Conservation (phyloP, 164 flowering plant species). For the Kalanchoe fedtschenkoi region DNA sequence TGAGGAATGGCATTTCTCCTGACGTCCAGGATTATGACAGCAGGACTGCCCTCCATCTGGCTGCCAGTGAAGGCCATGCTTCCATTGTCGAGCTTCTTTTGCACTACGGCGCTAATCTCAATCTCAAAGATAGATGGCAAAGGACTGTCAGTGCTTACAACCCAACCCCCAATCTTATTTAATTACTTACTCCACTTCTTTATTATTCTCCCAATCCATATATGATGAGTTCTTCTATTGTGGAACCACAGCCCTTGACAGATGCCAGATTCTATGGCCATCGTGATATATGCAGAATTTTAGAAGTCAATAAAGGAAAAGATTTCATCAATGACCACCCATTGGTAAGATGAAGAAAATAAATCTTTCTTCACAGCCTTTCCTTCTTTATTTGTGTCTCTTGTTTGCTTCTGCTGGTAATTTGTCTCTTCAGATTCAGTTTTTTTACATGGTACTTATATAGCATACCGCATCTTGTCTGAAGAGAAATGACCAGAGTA, state of each 20-base stretch:
- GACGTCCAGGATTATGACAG: conserved; percentile 49
- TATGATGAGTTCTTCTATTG: conserved; percentile 8
- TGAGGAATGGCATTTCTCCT: conserved; percentile 36
- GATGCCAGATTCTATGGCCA: conserved; percentile 59
- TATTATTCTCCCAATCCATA: no score
- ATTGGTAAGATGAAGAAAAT: no score
- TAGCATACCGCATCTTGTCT: no score
- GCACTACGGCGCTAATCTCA: conserved; percentile 38
- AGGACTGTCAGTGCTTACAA: conserved; percentile 28
- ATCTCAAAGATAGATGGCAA: conserved; percentile 44
- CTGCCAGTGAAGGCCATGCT: conserved; percentile 63
- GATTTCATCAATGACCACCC: conserved; percentile 26
- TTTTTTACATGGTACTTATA: no score
- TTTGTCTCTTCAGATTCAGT: neutral
- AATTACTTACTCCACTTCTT: neutral
- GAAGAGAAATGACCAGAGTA: no score
- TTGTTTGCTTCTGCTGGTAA: neutral
- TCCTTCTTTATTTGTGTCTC: neutral
- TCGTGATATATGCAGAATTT: conserved; percentile 54
- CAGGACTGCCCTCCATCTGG: conserved; percentile 56
- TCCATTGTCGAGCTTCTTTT: conserved; percentile 49
- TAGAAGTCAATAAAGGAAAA: conserved; percentile 54
- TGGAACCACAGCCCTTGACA: conserved; percentile 38
- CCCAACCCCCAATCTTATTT: neutral
- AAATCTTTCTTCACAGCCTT: neutral